phyloP scores from a whole-genome alignment of 2,329 filamentous ascomycete species.

The Pseudogymnoascus sp. region DNA sequence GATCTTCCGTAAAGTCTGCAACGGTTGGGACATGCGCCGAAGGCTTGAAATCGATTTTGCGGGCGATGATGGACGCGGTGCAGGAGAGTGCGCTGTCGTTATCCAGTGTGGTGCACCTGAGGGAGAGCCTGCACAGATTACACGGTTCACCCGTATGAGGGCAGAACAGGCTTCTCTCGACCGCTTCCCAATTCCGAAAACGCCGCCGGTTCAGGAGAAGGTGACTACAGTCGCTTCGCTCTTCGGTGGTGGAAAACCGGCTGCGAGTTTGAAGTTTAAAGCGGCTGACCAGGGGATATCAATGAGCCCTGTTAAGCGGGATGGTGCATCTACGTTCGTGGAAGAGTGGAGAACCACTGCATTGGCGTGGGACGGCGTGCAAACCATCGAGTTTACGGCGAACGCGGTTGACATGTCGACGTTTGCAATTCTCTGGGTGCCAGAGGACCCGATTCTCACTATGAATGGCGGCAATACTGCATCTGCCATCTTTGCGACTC shows the following conservation, averaged over 20 bases:
- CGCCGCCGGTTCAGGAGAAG: slow-evolving; percentile 19
- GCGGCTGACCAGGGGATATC: slow-evolving; percentile 20
- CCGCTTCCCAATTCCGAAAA: slow-evolving; percentile 25
- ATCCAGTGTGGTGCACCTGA: slow-evolving; percentile 52
- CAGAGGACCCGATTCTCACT: slow-evolving; percentile 67
- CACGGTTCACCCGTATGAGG: slow-evolving; percentile 48
- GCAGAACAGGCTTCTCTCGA: slow-evolving; percentile 24
- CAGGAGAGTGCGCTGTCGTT: slow-evolving; percentile 69
- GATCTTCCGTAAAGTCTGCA: slow-evolving; percentile 68
- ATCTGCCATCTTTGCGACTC: slow-evolving; percentile 22
- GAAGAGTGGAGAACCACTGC: slow-evolving; percentile 61
- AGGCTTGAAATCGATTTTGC: slow-evolving; percentile 83
- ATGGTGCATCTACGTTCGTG: slow-evolving; percentile 29
- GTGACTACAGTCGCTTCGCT: slow-evolving; percentile 23
- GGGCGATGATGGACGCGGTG: slow-evolving; percentile 64
- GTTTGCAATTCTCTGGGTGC: slow-evolving; percentile 59
- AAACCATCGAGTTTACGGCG: slow-evolving; percentile 55
- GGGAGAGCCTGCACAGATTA: slow-evolving; percentile 36
- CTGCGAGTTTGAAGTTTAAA: slow-evolving; percentile 17
- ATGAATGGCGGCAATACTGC: slow-evolving; percentile 39
- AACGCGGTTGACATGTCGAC: slow-evolving; percentile 66
- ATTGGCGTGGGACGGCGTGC: slow-evolving; percentile 52
- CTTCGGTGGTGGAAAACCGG: slow-evolving; percentile 24
- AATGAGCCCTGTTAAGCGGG: slow-evolving; percentile 17
- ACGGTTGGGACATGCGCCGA: slow-evolving; percentile 88